phyloP scores from a whole-genome alignment of 1,284 basidiomycete species.

The Ceratobasidium sp. region DNA sequence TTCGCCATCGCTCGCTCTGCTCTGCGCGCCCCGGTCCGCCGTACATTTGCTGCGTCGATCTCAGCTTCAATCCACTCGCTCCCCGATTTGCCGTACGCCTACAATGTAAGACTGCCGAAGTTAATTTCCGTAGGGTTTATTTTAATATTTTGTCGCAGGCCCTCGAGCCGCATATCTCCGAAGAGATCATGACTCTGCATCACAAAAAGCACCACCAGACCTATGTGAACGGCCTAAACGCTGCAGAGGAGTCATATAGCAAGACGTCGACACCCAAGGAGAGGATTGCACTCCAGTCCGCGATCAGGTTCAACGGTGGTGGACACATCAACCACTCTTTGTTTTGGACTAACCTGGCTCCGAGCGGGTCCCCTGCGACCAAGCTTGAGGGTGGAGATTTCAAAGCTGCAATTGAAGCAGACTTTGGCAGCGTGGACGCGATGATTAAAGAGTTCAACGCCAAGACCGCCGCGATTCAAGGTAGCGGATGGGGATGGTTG shows the following conservation, averaged over 20 bases:
- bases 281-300: constrained; percentile 75
- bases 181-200: constrained; percentile 86
- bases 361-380: constrained; percentile 68
- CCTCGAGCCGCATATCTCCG: constrained; percentile 87
- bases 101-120: constrained; percentile 71
- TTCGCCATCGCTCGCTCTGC: constrained; percentile 60
- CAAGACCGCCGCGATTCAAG: constrained; percentile 93
- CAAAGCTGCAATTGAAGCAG: constrained; percentile 81
- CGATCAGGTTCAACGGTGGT: constrained; percentile 78
- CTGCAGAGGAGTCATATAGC: constrained; percentile 48
- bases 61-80: constrained; percentile 68
- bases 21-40: constrained; percentile 53
- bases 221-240: constrained; percentile 78
- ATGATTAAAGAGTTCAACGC: constrained; percentile 81
- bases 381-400: constrained; percentile 77
- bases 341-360: constrained; percentile 92
- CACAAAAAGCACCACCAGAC: constrained; percentile 90
- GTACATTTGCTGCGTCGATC: constrained; percentile 57
- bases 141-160: constrained; percentile 58
- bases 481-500: constrained; percentile 98
- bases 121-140: background rate
- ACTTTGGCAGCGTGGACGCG: constrained; percentile 80
- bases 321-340: constrained; percentile 92
- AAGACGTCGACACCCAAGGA: constrained; percentile 73
- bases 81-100: constrained; percentile 89